Conservation (phyloP, 202 grass and related monocot species). For the Panicum virgatum region DNA sequence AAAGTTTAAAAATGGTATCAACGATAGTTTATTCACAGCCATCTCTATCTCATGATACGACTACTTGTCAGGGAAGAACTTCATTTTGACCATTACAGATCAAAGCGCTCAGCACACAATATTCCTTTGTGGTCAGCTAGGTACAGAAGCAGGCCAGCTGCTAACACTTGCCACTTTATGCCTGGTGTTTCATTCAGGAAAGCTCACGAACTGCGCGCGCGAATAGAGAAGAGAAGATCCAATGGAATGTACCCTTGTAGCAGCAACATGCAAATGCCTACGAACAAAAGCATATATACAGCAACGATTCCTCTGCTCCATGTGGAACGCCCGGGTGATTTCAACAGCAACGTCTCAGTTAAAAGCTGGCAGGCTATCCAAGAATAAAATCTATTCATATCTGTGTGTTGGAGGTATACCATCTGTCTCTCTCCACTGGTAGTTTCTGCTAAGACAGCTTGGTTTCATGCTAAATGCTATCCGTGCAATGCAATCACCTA, state of each 20-base stretch:
- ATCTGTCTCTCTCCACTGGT: neutral
- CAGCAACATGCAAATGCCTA: constrained; percentile 14
- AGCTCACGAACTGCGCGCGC: neutral
- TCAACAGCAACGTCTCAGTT: constrained; percentile 17
- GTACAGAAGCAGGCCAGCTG: neutral
- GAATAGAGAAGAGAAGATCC: constrained; percentile 51
- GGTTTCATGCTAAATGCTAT: neutral
- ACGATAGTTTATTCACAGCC: no score
- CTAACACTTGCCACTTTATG: neutral
- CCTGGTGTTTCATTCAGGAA: neutral
- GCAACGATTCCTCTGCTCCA: constrained; percentile 1
- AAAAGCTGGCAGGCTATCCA: neutral
- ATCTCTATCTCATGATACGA: no score
- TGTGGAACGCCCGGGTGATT: constrained; percentile 13
- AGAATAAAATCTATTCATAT: constrained; percentile 47
- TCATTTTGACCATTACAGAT: neutral
- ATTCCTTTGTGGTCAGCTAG: neutral
- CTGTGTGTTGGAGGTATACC: neutral
- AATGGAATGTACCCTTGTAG: constrained; percentile 46
- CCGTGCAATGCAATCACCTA: neutral
- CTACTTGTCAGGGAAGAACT: no score
- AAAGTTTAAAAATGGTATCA: no score
- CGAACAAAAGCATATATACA: constrained; percentile 11
- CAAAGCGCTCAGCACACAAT: neutral
- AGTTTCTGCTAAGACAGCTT: neutral